phyloP scores from a whole-genome alignment of 306 rosid genomes.

The Trichosanthes cucumerina region DNA sequence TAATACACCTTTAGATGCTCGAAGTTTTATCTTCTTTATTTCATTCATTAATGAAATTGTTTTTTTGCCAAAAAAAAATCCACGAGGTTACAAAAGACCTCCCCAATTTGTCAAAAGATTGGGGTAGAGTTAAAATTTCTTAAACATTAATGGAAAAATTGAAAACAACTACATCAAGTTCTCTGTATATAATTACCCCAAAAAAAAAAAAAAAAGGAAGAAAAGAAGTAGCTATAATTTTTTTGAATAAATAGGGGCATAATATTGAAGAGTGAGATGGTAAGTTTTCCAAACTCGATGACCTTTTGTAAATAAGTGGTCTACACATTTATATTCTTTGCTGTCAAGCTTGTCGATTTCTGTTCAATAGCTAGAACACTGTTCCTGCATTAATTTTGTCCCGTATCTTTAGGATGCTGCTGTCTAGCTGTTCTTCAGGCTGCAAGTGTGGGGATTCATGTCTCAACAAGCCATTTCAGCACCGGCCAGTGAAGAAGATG shows the following conservation, averaged over 20 bases:
- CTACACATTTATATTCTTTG: neutral
- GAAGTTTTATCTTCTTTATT: too few relatives aligned
- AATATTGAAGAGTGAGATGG: neutral
- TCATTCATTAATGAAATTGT: too few relatives aligned
- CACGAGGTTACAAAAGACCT: too few relatives aligned
- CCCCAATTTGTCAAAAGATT: too few relatives aligned
- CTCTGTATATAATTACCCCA: neutral
- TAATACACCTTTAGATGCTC: too few relatives aligned
- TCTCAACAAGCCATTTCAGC: conserved; percentile 83
- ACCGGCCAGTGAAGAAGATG: conserved; percentile 70
- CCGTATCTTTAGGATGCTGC: conserved; percentile 59
- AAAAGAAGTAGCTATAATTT: neutral
- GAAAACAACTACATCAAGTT: neutral
- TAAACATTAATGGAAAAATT: neutral
- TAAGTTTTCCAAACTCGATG: neutral
- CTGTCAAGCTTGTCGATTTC: neutral
- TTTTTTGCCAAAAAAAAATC: too few relatives aligned
- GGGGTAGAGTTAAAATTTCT: neutral
- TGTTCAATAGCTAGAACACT: neutral
- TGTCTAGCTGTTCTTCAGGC: conserved; percentile 82
- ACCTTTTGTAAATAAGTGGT: neutral
- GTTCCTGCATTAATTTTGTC: neutral
- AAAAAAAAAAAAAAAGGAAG: neutral
- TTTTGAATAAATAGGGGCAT: neutral
- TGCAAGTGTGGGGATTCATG: conserved; percentile 83